Percentiles rank a stretch among this genome's conserved stretches.
Conservation (phyloP, 106 monocot species). For the Allium fistulosum region DNA sequence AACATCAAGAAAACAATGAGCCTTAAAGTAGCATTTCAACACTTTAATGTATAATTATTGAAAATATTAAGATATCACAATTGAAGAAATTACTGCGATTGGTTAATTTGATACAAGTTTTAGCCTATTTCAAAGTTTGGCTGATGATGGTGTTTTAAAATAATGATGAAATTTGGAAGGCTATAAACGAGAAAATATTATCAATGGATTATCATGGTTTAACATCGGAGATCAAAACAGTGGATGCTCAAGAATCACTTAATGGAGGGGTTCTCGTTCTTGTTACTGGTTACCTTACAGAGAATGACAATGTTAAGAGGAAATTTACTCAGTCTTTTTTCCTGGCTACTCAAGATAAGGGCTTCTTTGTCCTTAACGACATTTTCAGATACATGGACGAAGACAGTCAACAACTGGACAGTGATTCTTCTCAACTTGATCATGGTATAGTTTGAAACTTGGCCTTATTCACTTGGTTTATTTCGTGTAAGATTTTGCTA, state of each 20-base stretch:
- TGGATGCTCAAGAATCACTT: conserved; percentile 78
- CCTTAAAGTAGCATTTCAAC: too few relatives aligned
- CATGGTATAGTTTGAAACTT: conserved; percentile 19
- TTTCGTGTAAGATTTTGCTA: neutral
- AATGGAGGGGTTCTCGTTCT: conserved; percentile 75
- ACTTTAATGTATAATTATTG: too few relatives aligned
- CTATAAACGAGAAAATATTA: conserved; percentile 81
- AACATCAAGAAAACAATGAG: too few relatives aligned
- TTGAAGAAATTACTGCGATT: too few relatives aligned
- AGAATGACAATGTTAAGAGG: conserved; percentile 46
- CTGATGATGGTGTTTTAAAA: neutral
- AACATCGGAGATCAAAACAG: conserved; percentile 62
- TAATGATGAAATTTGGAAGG: conserved; percentile 19
- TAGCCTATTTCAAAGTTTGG: neutral
- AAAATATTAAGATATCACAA: too few relatives aligned
- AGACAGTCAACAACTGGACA: conserved; percentile 10
- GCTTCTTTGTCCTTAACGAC: conserved; percentile 86
- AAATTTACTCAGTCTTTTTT: conserved; percentile 90
- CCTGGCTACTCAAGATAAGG: conserved; percentile 92
- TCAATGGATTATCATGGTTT: conserved; percentile 47
- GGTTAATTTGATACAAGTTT: too few relatives aligned
- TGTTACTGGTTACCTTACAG: conserved; percentile 69
- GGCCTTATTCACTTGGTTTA: neutral
- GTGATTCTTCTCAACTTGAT: conserved; percentile 7
- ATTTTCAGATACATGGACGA: conserved; percentile 62